Evolutionary conservation across 192 early-diverging fungal genomes (phyloP).

Genomic region (Umbelopsis vinacea): DNA sequence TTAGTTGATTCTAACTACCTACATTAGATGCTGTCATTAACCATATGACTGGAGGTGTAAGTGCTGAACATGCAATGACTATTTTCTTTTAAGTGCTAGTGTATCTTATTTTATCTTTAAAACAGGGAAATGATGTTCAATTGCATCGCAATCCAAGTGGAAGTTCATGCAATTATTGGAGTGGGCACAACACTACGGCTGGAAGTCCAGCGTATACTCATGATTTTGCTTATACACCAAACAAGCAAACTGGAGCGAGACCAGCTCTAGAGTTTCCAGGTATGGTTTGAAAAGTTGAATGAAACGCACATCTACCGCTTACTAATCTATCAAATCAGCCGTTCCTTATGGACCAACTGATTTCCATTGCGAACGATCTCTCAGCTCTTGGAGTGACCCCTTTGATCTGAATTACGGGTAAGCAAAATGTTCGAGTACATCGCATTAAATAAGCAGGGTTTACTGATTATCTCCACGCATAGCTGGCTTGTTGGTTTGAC

Average conservation of each 20-base stretch:
- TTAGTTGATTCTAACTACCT: not conserved
- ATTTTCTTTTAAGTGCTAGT: too few species aligned
- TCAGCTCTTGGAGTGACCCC: slow-evolving; percentile 1
- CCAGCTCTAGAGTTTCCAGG: slow-evolving; percentile 2
- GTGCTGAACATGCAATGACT: not conserved
- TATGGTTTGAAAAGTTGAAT: not conserved
- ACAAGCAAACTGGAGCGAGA: slow-evolving; percentile 2
- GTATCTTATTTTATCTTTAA: not conserved
- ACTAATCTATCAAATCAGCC: not conserved
- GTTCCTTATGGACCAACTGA: slow-evolving; percentile 8
- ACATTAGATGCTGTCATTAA: not conserved
- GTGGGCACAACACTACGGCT: not conserved
- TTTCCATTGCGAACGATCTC: slow-evolving; percentile 14
- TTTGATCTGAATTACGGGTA: not conserved
- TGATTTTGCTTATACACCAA: slow-evolving; percentile 1
- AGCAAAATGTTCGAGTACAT: not conserved
- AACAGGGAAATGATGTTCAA: slow-evolving; percentile 4
- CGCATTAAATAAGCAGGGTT: not conserved
- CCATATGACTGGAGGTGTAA: slow-evolving; percentile 13
- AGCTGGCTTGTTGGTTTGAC: slow-evolving; percentile 5
- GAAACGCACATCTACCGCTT: too few species aligned
- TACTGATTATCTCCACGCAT: not conserved
- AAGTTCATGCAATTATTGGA: not conserved
- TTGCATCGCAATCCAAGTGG: not conserved
- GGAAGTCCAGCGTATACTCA: slow-evolving; percentile 9